A percentile compares a stretch with the other conserved stretches of the same genome.
These are phyloP conservation scores for Ganoderma boninense DNA, from an alignment of 1,284 basidiomycete genomes.

Conservation along the genomic window DNA sequence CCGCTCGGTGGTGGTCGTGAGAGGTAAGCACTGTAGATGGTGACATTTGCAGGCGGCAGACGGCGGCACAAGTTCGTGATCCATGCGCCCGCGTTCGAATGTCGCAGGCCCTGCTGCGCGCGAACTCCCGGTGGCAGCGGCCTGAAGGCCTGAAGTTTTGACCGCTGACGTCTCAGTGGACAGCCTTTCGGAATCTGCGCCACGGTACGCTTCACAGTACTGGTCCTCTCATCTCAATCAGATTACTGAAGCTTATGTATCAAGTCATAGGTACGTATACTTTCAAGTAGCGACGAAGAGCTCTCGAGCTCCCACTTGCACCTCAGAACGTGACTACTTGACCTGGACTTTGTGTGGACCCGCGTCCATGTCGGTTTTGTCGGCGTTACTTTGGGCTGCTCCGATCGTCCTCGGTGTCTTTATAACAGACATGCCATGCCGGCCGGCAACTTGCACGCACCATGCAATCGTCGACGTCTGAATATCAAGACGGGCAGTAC, in stretches of 20 bases:
- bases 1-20: too few relatives aligned
- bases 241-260: not conserved
- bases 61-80: too few relatives aligned
- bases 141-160: not conserved
- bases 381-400: too few relatives aligned
- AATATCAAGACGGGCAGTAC: not conserved
- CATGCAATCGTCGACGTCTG: not conserved
- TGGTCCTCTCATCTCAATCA: too few relatives aligned
- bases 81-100: not conserved
- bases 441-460: not conserved
- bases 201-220: not conserved
- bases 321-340: too few relatives aligned
- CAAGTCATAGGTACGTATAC: not conserved
- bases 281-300: too few relatives aligned
- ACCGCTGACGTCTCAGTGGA: not conserved
- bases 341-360: not conserved
- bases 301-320: too few relatives aligned
- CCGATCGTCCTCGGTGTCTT: not conserved
- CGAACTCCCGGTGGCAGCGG: not conserved
- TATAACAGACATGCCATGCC: not conserved
- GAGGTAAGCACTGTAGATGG: too few relatives aligned
- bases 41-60: too few relatives aligned
- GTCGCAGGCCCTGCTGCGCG: not conserved
- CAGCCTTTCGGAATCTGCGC: not conserved
- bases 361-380: not conserved